phyloP scores from a whole-genome alignment of 1,284 basidiomycete species.

The Bjerkandera adusta region DNA sequence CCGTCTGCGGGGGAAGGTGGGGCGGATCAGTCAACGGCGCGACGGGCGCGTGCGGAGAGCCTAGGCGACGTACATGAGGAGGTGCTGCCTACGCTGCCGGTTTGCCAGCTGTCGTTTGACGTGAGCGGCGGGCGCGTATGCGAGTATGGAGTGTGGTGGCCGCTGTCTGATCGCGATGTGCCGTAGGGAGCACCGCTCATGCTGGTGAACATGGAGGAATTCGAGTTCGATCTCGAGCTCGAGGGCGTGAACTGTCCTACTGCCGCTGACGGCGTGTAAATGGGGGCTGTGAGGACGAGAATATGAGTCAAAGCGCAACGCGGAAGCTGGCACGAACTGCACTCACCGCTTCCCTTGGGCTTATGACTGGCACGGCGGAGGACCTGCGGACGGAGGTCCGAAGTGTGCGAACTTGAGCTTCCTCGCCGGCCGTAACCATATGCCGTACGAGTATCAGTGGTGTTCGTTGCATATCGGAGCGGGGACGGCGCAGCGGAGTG shows the following conservation, averaged over 20 bases:
- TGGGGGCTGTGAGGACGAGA: constrained; percentile 19
- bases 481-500: constrained; percentile 34
- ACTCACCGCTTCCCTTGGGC: constrained; percentile 27
- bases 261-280: constrained; percentile 24
- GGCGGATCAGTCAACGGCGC: background rate
- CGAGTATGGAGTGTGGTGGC: constrained; percentile 20
- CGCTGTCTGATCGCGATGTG: constrained; percentile 28
- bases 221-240: constrained; percentile 47
- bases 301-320: constrained; percentile 6
- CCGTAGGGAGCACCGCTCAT: constrained; percentile 24
- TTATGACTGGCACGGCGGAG: constrained; percentile 27
- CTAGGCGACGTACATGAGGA: constrained; percentile 29
- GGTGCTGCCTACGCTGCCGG: constrained; percentile 33
- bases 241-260: constrained; percentile 30
- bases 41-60: background rate
- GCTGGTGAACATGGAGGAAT: constrained; percentile 39
- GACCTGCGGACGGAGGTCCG: constrained; percentile 26
- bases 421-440: constrained; percentile 28
- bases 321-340: constrained; percentile 2
- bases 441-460: constrained; percentile 27
- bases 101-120: constrained; percentile 43
- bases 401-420: constrained; percentile 17
- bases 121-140: constrained; percentile 39
- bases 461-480: constrained; percentile 31
- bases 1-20: constrained; percentile 10